Conservation (phyloP, 108 stramenopile genomes). For the Aurantiochytrium sp. region DNA sequence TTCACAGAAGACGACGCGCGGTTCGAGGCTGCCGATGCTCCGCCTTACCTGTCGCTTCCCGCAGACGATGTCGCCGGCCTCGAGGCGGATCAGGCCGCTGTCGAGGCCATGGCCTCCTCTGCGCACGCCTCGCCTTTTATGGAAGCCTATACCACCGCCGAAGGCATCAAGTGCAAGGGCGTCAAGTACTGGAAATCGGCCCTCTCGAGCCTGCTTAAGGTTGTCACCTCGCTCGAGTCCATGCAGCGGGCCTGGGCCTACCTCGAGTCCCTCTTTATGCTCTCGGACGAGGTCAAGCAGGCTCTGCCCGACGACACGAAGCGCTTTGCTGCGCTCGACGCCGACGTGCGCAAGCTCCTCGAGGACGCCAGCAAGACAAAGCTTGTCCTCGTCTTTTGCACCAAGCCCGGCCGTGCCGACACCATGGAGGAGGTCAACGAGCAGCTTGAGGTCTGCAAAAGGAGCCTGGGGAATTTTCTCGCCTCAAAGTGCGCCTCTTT, state of each 20-base stretch:
- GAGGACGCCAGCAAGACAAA: constrained; percentile 56
- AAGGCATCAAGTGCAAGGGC: background rate
- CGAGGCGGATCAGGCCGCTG: constrained; percentile 68
- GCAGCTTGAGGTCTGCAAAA: constrained; percentile 72
- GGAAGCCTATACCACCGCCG: background rate
- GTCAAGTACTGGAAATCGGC: constrained; percentile 19
- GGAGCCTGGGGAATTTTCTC: constrained; percentile 71
- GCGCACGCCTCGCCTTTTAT: constrained; percentile 47
- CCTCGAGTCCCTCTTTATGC: constrained; percentile 75
- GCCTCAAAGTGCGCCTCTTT: constrained; percentile 71
- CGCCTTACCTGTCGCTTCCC: constrained; percentile 61
- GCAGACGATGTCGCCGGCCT: constrained; percentile 75
- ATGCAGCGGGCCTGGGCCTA: constrained; percentile 79
- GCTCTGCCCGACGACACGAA: constrained; percentile 73
- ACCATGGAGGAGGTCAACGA: constrained; percentile 61
- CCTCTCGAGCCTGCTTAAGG: constrained; percentile 46
- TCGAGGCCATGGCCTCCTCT: constrained; percentile 70
- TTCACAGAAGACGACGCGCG: constrained; percentile 59
- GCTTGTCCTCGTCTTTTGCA: constrained; percentile 65
- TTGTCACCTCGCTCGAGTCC: constrained; percentile 56
- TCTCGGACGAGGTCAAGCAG: constrained; percentile 71
- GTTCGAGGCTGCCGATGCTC: constrained; percentile 46
- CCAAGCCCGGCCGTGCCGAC: constrained; percentile 56
- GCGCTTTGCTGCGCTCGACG: constrained; percentile 68
- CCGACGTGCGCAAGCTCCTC: constrained; percentile 58